Conservation (phyloP, 495 filamentous ascomycete species). For the Neurospora sp. region DNA sequence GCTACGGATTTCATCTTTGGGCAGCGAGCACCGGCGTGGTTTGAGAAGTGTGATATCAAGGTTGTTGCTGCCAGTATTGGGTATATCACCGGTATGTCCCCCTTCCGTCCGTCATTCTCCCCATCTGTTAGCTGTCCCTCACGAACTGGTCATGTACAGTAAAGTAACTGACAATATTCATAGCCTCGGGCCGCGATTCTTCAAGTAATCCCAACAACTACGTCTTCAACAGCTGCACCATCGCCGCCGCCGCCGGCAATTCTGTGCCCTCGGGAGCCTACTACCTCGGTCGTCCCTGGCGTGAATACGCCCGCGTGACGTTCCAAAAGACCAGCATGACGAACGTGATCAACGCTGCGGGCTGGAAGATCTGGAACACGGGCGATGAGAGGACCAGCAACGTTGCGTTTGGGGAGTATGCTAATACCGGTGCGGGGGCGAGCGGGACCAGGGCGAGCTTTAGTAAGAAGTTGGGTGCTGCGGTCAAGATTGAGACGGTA, state of each 20-base stretch:
- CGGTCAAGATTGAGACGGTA: constrained; percentile 38
- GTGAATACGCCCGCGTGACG: constrained; percentile 47
- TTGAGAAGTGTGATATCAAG: constrained; percentile 46
- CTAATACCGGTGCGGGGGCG: constrained; percentile 47
- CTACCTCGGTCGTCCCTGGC: constrained; percentile 60
- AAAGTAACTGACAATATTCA: not conserved
- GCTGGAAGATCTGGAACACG: constrained; percentile 50
- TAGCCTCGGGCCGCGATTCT: constrained; percentile 46
- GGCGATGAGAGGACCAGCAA: constrained; percentile 38
- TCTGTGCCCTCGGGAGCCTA: constrained; percentile 39
- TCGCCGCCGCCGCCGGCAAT: constrained; percentile 37
- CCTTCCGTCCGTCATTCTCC: not conserved
- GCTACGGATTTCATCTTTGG: constrained; percentile 62
- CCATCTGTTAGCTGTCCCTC: not conserved
- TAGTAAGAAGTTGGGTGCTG: constrained; percentile 30
- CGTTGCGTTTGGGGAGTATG: constrained; percentile 49
- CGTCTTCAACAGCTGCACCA: constrained; percentile 48
- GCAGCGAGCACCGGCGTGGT: constrained; percentile 49
- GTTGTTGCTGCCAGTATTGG: constrained; percentile 37
- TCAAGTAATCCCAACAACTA: constrained; percentile 45
- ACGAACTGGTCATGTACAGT: not conserved
- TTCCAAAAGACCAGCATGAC: constrained; percentile 48
- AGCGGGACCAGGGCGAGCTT: constrained; percentile 50
- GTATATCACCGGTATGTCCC: constrained; percentile 39
- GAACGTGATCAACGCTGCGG: constrained; percentile 48